A percentile compares a stretch with the other conserved stretches of the same genome.
Conservation (phyloP, 352 stramenopile species). For the Aphanomyces invadans region DNA sequence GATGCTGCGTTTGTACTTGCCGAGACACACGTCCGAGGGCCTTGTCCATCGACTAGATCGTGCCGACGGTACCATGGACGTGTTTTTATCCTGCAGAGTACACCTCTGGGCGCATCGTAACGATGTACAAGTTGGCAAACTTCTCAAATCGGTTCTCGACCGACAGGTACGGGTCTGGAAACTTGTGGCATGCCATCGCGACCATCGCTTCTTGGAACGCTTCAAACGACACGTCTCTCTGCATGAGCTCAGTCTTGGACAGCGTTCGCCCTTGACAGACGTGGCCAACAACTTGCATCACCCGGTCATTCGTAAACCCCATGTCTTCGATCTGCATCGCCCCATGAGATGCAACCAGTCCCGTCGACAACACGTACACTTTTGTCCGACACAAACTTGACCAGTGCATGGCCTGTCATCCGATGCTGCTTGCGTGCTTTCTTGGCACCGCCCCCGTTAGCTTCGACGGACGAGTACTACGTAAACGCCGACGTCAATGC, state of each 20-base stretch:
- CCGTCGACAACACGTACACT: neutral
- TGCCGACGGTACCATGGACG: too few relatives aligned
- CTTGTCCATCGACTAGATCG: too few relatives aligned
- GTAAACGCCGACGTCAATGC: neutral
- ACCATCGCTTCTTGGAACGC: conserved; percentile 66
- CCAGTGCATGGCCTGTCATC: conserved; percentile 16
- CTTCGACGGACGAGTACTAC: conserved; percentile 6
- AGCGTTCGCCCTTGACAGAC: conserved; percentile 3
- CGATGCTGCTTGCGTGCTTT: conserved; percentile 9
- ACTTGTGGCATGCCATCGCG: conserved; percentile 66
- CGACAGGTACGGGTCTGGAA: conserved; percentile 65
- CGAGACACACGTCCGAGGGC: too few relatives aligned
- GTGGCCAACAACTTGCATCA: conserved; percentile 22
- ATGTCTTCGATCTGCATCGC: conserved; percentile 19
- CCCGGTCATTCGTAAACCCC: conserved; percentile 12
- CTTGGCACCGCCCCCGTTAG: neutral
- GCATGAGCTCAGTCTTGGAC: conserved; percentile 24
- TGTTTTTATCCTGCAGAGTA: too few relatives aligned
- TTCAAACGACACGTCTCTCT: conserved; percentile 50
- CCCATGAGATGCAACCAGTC: too few relatives aligned
- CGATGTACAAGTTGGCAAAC: conserved; percentile 62
- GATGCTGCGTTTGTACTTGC: too few relatives aligned
- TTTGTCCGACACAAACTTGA: conserved; percentile 23
- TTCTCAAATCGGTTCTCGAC: conserved; percentile 70
- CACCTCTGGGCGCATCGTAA: neutral